phyloP scores from a whole-genome alignment of 2,329 filamentous ascomycete species.

The Furcasterigmium furcatum region DNA sequence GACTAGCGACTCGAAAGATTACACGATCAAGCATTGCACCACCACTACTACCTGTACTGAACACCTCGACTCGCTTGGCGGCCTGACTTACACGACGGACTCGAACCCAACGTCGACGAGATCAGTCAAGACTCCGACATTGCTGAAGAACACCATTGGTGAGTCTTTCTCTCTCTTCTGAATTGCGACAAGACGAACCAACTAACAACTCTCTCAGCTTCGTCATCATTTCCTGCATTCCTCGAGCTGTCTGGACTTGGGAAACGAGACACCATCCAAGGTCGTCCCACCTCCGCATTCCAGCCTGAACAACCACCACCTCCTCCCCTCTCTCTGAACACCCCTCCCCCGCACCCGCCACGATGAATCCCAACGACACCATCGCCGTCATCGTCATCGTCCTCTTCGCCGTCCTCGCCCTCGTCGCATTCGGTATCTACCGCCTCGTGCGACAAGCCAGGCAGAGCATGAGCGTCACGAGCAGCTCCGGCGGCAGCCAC shows the following conservation, averaged over 20 bases:
- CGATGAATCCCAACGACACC: slow-evolving; percentile 63
- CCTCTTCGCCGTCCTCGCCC: slow-evolving; percentile 59
- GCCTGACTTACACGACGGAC: neutral
- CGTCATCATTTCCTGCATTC: too few species aligned
- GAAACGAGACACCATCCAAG: too few species aligned
- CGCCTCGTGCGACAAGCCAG: slow-evolving; percentile 53
- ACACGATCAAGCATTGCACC: neutral
- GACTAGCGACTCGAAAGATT: too few species aligned
- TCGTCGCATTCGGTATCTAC: slow-evolving; percentile 62
- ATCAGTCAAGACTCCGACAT: too few species aligned
- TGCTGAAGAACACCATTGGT: too few species aligned
- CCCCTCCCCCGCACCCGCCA: slow-evolving; percentile 21
- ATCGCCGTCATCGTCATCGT: slow-evolving; percentile 68
- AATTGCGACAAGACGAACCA: too few species aligned
- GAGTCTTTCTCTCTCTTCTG: neutral
- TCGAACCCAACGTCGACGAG: too few species aligned
- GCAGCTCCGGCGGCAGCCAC: slow-evolving; percentile 22
- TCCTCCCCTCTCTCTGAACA: slow-evolving; percentile 1
- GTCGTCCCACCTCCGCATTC: too few species aligned
- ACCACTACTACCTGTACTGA: too few species aligned
- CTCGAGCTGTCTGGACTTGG: too few species aligned
- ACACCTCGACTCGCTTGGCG: too few species aligned
- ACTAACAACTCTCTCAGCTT: too few species aligned
- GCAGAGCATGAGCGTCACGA: slow-evolving; percentile 35
- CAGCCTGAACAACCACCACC: neutral